Evolutionary conservation across 768 basidiomycete genomes (phyloP), one percentile per base, ranked within the genome.

Genomic region (Mycena epipterygia): DNA sequence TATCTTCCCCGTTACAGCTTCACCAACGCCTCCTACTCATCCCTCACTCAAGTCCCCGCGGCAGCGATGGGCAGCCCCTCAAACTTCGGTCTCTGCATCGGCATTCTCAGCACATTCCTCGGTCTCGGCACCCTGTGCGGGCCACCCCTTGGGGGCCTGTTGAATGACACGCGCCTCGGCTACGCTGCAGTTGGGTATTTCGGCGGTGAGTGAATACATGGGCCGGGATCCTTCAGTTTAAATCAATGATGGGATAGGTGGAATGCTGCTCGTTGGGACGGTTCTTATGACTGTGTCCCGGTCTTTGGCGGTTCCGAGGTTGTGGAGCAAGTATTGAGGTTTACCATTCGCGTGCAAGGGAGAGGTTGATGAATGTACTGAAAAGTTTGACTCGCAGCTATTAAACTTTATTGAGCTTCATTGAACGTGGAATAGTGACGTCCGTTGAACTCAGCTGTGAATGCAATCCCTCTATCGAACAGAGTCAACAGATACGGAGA

Each of bases 121-220:
- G 56, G 56, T 25, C 12, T 57, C 37, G 56, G 56, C 23, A 41
- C 37, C 56, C 39, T 57, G 56, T 39, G 35, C 27, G 56, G 56
- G 13, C 37, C 56, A 7, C 56, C 56, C 35, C 56, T 57, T 16
- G 56, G 14, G 4, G 56, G 56, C 23, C 56, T 57, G 23, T 27
- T 56, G 35, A 56, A 19, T 14, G 35, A 39, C 35, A 56, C 35
- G 52, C 17, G 52, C 4, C 52, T 53, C 52, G 25, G 25, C 17
- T 53, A 27, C 52, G 7, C 29, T 32, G 52, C 52, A 21, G 52
- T 53, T 33, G 52, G 52, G 16, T 27, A 23, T 37, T 56, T 37
- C 21, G 53, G 33, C 8, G 53, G 35, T 52, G 51, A 30, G 51
- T 52, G 51, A 30, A 27, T 14, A 29, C 25, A 32, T 52, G 25